phyloP scores from a whole-genome alignment of 2,329 filamentous ascomycete species.

The Diplodia mutila region DNA sequence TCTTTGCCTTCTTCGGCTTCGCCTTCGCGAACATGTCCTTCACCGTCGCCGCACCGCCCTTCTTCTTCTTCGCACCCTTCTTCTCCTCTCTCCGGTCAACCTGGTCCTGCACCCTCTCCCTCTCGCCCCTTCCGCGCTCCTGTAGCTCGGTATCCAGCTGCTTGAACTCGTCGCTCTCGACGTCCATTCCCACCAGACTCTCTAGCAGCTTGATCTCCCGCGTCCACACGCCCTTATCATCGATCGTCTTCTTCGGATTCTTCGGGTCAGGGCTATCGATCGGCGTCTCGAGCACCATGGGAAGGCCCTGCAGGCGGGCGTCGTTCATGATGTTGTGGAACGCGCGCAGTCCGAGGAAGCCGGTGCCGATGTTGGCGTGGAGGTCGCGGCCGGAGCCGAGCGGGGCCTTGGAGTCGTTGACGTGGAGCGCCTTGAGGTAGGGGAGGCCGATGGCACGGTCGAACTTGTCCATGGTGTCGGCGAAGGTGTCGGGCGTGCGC shows the following conservation, averaged over 20 bases:
- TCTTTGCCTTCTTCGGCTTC: constrained; percentile 39
- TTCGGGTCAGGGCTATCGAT: constrained; percentile 71
- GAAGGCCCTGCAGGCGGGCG: constrained; percentile 72
- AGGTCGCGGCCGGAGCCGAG: constrained; percentile 80
- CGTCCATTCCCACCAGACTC: constrained; percentile 80
- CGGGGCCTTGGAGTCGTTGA: constrained; percentile 96
- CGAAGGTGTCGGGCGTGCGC: constrained; percentile 73
- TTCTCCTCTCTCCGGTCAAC: constrained; percentile 75
- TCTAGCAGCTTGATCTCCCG: constrained; percentile 94
- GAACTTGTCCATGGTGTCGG: constrained; percentile 73
- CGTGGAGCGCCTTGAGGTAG: constrained; percentile 83
- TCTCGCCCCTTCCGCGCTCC: constrained; percentile 69
- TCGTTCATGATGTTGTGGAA: constrained; percentile 94
- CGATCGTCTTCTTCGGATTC: constrained; percentile 61
- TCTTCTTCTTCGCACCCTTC: constrained; percentile 49
- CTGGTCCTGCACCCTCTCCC: constrained; percentile 76
- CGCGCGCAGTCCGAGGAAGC: constrained; percentile 85
- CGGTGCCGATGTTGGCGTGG: constrained; percentile 95
- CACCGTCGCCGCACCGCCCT: constrained; percentile 50
- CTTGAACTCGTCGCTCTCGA: constrained; percentile 72
- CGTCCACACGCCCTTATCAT: constrained; percentile 86
- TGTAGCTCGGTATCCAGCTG: constrained; percentile 67
- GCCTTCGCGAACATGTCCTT: constrained; percentile 52
- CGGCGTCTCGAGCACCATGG: constrained; percentile 96
- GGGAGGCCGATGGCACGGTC: constrained; percentile 74